These are phyloP conservation scores for Macadamia integrifolia DNA, from an alignment of 164 flowering plant genomes.

Conservation along the genomic window DNA sequence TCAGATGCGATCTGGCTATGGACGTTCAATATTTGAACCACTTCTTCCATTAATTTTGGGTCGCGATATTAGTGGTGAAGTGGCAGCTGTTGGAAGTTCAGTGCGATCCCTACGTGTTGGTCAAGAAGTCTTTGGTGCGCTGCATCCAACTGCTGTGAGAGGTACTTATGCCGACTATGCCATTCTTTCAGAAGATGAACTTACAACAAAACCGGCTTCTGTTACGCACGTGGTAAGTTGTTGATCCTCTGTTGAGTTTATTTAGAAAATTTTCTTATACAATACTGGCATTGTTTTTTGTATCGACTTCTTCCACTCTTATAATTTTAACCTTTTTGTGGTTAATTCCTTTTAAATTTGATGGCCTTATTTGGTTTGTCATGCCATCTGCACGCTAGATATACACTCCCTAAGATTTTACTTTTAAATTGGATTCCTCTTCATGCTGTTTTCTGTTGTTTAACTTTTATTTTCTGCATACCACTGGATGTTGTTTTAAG, in stretches of 20 bases:
- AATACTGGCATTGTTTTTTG: neutral
- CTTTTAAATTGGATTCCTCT: too few species aligned
- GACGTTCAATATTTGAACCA: constrained; percentile 82
- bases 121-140: constrained; percentile 94
- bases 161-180: constrained; percentile 96
- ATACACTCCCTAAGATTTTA: neutral
- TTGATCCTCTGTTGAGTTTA: neutral
- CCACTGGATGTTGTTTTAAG: too few species aligned
- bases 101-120: constrained; percentile 66
- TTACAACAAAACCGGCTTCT: constrained; percentile 60
- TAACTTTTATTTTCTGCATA: too few species aligned
- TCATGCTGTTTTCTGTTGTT: too few species aligned
- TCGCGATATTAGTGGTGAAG: constrained; percentile 98
- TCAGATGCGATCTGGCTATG: constrained; percentile 96
- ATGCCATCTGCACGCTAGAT: neutral
- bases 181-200: constrained; percentile 72
- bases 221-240: constrained; percentile 72
- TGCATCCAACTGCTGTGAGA: constrained; percentile 94
- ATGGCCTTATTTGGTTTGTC: neutral
- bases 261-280: neutral
- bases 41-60: constrained; percentile 87
- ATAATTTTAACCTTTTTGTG: too few species aligned
- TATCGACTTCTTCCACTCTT: neutral
- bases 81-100: constrained; percentile 73
- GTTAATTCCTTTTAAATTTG: neutral